Evolutionary conservation across 768 basidiomycete genomes (phyloP).

Genomic region (Xerocomus potaroensis): DNA sequence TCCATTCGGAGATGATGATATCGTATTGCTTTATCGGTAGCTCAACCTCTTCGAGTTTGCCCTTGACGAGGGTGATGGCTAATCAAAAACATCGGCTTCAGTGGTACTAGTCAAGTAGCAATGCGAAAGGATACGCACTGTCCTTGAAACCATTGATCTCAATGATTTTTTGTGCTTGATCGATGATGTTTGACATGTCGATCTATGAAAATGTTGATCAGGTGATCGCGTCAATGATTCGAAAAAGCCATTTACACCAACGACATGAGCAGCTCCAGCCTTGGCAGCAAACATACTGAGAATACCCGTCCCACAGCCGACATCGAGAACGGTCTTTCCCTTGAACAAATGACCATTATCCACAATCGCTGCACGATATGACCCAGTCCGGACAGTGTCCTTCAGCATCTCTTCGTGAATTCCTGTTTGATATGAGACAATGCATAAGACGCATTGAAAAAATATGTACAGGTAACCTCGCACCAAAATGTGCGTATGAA

Average conservation of each 20-base stretch:
- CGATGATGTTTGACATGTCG: conserved; percentile 99
- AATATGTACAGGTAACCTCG: conserved; percentile 13
- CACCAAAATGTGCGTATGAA: conserved; percentile 94
- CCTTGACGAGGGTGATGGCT: conserved; percentile 96
- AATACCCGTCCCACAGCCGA: conserved; percentile 98
- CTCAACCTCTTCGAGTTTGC: conserved; percentile 91
- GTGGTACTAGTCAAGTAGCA: not conserved
- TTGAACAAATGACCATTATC: conserved; percentile 95
- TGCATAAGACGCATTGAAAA: conserved; percentile 3
- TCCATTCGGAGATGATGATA: conserved; percentile 99
- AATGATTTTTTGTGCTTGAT: conserved; percentile 96
- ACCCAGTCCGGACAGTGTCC: conserved; percentile 90
- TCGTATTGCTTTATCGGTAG: conserved; percentile 91
- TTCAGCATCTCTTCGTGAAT: conserved; percentile 99
- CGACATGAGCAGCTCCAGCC: conserved; percentile 90
- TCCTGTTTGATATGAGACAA: conserved; percentile 42
- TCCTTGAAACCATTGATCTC: conserved; percentile 95
- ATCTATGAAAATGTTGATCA: conserved; percentile 50
- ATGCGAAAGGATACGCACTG: conserved; percentile 53
- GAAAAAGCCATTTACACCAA: conserved; percentile 59
- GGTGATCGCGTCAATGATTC: conserved; percentile 2
- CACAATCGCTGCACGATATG: conserved; percentile 92
- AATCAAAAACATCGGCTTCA: conserved; percentile 6
- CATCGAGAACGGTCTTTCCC: conserved; percentile 94
- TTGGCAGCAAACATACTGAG: conserved; percentile 97